Evolutionary conservation across 305 asterid genomes (phyloP), one percentile per base, ranked within the genome.

Genomic region (Euphrasia arctica): DNA sequence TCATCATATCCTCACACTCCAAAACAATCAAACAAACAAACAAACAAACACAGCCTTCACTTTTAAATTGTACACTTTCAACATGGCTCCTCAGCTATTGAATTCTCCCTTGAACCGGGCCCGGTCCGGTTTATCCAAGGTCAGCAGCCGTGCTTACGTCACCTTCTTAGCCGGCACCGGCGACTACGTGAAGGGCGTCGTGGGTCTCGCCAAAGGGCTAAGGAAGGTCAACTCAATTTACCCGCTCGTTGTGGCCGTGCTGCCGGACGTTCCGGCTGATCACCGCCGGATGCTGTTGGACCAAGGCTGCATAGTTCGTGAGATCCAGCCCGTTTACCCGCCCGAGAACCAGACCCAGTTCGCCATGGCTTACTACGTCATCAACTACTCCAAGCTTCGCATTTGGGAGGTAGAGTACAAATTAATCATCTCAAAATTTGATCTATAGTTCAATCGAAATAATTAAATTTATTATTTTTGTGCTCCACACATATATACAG

Each of bases 351-450:
- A 56, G 1, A 56, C 61, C 61, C 61, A 28, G 69, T 80, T 80
- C 64, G 83, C 78, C 58, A 81, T 79, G 81, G 81, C 81, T 1
- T 81, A 81, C 54, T 81, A 78, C 9, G 81, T 73, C 68, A 78
- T 81, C 72, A 81, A 78, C 76, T 81, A 78, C 81, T 81, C 83
- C 69, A 81, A 81, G 68, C 86, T 81, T 48, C 78, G 86, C 22
- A 79, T 81, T 6, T 81, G 83, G 83, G 81, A 81, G 83, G 86
- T 81, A 72, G 29, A 27, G 10, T 28, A 56, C 22, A 0, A 18
- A 18, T 18, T 18, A 18, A 18, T 18, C 22, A n/a, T n/a, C n/a
- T n/a, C n/a, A n/a, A n/a, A 28, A 28, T 28, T 28, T 27, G 4
- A 28, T 9, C 15, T 55, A 2, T 7, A 2, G 28, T 67, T 54